Evolutionary conservation across 352 stramenopile genomes (phyloP).

Genomic region (Phytophthora crassamura): DNA sequence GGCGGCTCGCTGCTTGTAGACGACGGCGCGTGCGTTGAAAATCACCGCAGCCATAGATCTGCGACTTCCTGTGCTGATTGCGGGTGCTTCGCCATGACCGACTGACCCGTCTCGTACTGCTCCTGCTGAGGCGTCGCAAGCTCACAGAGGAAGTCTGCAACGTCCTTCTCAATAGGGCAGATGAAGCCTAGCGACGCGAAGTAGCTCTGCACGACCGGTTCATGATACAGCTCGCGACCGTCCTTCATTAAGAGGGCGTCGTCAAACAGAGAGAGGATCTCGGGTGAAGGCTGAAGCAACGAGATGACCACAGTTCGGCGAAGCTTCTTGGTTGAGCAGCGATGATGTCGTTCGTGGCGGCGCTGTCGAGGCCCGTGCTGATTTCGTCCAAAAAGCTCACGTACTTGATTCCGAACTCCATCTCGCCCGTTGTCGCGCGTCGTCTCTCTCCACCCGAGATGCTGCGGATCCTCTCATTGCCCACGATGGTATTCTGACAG

Average conservation of each 20-base stretch:
- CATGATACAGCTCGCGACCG: conserved; percentile 10
- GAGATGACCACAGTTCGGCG: conserved; percentile 21
- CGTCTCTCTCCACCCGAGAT: conserved; percentile 88
- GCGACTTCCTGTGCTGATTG: background rate
- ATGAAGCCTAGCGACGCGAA: conserved; percentile 20
- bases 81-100: conserved; percentile 6
- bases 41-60: conserved; percentile 26
- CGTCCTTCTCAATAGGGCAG: conserved; percentile 9
- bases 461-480: conserved; percentile 28
- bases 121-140: conserved; percentile 17
- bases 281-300: conserved; percentile 19
- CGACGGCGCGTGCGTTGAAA: conserved; percentile 50
- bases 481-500: conserved; percentile 22
- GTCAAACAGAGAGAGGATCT: conserved; percentile 21
- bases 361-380: conserved; percentile 21
- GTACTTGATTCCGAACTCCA: conserved; percentile 83
- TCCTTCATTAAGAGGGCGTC: conserved; percentile 10
- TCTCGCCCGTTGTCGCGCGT: conserved; percentile 78
- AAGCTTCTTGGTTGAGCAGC: conserved; percentile 12
- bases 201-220: conserved; percentile 13
- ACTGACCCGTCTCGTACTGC: conserved; percentile 5
- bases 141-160: conserved; percentile 26
- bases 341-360: conserved; percentile 20
- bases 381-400: conserved; percentile 35
- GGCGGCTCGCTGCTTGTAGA: conserved; percentile 68